phyloP scores from a whole-genome alignment of 768 basidiomycete genomes.

The Lyophyllum decastes region DNA sequence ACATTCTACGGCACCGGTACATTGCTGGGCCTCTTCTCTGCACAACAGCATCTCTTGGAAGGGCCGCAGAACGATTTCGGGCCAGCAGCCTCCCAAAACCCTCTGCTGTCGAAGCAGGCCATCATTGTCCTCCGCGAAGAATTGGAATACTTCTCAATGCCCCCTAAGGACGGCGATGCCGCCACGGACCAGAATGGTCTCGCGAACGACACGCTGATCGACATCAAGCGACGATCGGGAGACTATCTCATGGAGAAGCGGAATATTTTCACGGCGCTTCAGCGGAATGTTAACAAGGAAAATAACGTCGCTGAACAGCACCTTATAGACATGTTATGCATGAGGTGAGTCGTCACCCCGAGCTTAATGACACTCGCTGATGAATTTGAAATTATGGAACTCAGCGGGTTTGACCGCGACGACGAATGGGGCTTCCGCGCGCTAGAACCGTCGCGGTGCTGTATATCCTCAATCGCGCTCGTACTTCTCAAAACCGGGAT shows the following conservation, averaged over 20 bases:
- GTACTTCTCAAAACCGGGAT: constrained; percentile 98
- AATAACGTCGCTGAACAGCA: constrained; percentile 99
- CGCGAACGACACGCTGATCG: constrained; percentile 75
- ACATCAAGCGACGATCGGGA: constrained; percentile 86
- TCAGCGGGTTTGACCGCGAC: constrained; percentile 94
- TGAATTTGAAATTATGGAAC: constrained; percentile 11
- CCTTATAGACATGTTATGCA: constrained; percentile 99
- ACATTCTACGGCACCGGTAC: constrained; percentile 86
- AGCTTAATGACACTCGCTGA: neutral
- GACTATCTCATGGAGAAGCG: constrained; percentile 84
- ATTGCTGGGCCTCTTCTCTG: constrained; percentile 71
- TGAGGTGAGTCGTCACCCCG: constrained; percentile 66
- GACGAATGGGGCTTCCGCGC: constrained; percentile 98
- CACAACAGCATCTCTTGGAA: constrained; percentile 81
- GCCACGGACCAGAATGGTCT: constrained; percentile 76
- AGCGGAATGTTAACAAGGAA: constrained; percentile 98
- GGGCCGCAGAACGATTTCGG: constrained; percentile 60
- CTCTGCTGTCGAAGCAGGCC: constrained; percentile 92
- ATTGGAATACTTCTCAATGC: constrained; percentile 97
- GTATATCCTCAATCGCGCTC: constrained; percentile 97
- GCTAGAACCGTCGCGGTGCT: constrained; percentile 93
- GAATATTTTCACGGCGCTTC: constrained; percentile 96
- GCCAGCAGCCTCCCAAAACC: constrained; percentile 78
- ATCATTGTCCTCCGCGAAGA: constrained; percentile 98
- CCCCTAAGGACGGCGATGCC: constrained; percentile 64